Base-by-base conservation (phyloP, 2,329 filamentous ascomycete genomes). In the Diaporthe sp. region DNA sequence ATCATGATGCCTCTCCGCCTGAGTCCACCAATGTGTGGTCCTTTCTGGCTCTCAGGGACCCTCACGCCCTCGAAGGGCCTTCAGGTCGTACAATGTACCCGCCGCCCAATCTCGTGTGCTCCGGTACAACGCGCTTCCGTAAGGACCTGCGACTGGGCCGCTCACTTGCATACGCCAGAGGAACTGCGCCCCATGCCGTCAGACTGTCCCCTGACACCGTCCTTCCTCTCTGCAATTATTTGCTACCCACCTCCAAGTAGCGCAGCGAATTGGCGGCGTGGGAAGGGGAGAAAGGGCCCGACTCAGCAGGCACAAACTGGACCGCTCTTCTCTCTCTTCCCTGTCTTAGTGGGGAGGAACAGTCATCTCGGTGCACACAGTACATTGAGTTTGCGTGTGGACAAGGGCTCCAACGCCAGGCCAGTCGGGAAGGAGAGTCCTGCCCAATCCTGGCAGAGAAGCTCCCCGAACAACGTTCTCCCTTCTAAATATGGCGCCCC, bases 111-210 rank as follows among this genome's bases (percentile, higher is more conserved):
- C 44, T 37, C 25, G 47, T 70, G 65, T 70, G 65, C 50, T 44
- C 39, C 32, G 39, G 50, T 71, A 63, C 35, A 17, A 27, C 50
- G 15, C 39, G 32, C 61, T 50, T 50, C 47, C 69, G 59, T 61
- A 35, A 50, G 50, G 42, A 39, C 42, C 47, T 35, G 27, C 53
- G 51, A 72, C 71, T 75, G 69, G 69, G 69, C 69, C 69, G 39
- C 69, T 39, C 68, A 73, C 39, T 44, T 73, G 71, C 71, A 75
- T 61, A 44, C 71, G 69, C 71, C 50, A 70, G 35, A 63, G 37
- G 27, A 69, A 61, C 73, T 75, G 73, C 73, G 73, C 73, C 73
- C 47, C 65, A 42, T 68, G 65, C 73, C 71, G 73, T 75, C 73
- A 75, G 73, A 73, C 53, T 32, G 50, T 68, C 73, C 71, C 69